These are phyloP conservation scores for Cetraspora pellucida DNA, from an alignment of 192 early-diverging fungal species.

Conservation along the genomic window DNA sequence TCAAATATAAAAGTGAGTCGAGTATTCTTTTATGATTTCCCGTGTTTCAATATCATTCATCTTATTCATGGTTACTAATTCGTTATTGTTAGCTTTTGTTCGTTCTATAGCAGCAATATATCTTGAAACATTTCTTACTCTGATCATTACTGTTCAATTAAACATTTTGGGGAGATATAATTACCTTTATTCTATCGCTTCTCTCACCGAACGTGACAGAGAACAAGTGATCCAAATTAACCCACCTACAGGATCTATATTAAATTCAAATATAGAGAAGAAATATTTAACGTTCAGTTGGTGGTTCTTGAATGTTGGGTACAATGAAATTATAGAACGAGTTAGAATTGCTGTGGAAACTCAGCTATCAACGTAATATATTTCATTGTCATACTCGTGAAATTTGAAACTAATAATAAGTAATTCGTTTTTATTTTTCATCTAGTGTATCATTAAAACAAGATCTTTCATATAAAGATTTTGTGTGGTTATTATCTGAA, in stretches of 20 bases:
- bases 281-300: constrained; percentile 88
- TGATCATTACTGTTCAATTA: constrained; percentile 86
- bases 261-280: constrained; percentile 61
- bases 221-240: constrained; percentile 50
- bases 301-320: constrained; percentile 90
- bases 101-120: constrained; percentile 86
- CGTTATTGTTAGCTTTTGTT: constrained; percentile 65
- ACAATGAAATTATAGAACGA: constrained; percentile 69
- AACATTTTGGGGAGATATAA: constrained; percentile 90
- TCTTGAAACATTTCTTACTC: constrained; percentile 79
- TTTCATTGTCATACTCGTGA: not conserved
- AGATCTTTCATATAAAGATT: constrained; percentile 11
- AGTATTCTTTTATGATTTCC: not conserved
- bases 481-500: constrained; percentile 21
- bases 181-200: constrained; percentile 76
- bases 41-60: not conserved
- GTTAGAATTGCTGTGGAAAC: constrained; percentile 69
- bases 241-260: constrained; percentile 34
- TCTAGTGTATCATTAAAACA: constrained; percentile 17
- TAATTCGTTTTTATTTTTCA: not conserved
- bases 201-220: constrained; percentile 52
- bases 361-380: not conserved
- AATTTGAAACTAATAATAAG: not conserved
- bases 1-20: constrained; percentile 78
- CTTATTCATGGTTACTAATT: not conserved